Conservation (phyloP, 139 green algal genomes). For the Chlorella sp. region DNA sequence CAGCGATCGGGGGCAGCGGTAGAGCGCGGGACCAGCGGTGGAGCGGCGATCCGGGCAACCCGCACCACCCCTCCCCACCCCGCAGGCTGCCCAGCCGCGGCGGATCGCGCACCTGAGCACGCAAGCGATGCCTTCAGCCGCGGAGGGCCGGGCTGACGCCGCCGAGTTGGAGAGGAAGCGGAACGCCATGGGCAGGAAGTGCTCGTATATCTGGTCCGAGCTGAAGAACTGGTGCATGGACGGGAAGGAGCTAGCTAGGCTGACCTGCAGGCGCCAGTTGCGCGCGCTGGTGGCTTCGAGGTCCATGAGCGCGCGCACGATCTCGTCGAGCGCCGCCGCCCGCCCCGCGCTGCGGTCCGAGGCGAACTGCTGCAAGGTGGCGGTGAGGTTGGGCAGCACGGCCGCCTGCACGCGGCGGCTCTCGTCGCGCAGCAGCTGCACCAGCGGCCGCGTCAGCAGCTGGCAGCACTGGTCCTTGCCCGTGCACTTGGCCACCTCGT, state of each 20-base stretch:
- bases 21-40: not conserved
- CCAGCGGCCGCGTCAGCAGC: conserved; percentile 42
- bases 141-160: conserved; percentile 36
- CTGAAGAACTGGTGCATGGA: conserved; percentile 33
- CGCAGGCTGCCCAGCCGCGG: not conserved
- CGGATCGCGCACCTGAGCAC: conserved; percentile 30
- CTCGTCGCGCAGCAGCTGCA: conserved; percentile 43
- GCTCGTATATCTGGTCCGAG: conserved; percentile 31
- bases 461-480: conserved; percentile 26
- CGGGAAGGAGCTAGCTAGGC: conserved; percentile 32
- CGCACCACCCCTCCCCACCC: not conserved
- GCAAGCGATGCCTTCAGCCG: conserved; percentile 34
- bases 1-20: too few species aligned
- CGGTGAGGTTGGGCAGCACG: conserved; percentile 26
- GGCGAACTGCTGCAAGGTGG: conserved; percentile 10
- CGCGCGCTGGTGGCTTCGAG: conserved; percentile 24
- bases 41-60: not conserved
- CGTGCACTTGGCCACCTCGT: conserved; percentile 27
- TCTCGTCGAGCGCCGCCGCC: conserved; percentile 25
- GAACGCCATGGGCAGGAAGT: conserved; percentile 38
- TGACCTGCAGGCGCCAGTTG: conserved; percentile 43
- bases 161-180: conserved; percentile 34
- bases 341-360: not conserved
- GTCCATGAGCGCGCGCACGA: conserved; percentile 42
- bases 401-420: conserved; percentile 26